phyloP scores from a whole-genome alignment of 192 early-diverging fungal species.

The Kappamyces sp. region DNA sequence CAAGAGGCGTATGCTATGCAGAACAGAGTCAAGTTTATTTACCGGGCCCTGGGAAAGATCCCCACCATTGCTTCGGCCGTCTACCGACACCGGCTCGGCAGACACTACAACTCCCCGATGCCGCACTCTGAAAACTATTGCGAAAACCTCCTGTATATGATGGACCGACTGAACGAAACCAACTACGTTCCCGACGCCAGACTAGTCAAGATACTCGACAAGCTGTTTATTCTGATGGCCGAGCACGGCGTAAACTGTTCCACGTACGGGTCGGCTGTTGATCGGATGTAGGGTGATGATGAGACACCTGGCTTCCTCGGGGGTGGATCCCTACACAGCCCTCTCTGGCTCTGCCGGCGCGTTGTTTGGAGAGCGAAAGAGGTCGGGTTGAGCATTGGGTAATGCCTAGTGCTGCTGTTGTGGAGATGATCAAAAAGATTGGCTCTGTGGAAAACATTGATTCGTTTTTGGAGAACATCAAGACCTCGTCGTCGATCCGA shows the following conservation, averaged over 20 bases:
- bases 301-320: constrained; percentile 55
- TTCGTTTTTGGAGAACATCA: constrained; percentile 55
- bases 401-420: constrained; percentile 34
- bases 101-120: constrained; percentile 42
- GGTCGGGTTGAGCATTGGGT: constrained; percentile 27
- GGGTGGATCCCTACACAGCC: constrained; percentile 56
- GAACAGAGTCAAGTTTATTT: constrained; percentile 13
- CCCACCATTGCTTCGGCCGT: constrained; percentile 56
- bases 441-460: constrained; percentile 51
- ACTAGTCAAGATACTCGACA: constrained; percentile 55
- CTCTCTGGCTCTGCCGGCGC: constrained; percentile 57
- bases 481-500: constrained; percentile 37
- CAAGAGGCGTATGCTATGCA: neutral
- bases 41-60: constrained; percentile 45
- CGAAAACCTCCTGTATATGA: constrained; percentile 66
- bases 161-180: constrained; percentile 54
- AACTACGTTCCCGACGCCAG: constrained; percentile 54
- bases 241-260: constrained; percentile 50
- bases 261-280: constrained; percentile 22
- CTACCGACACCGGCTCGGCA: constrained; percentile 60
- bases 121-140: constrained; percentile 47
- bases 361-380: constrained; percentile 62
- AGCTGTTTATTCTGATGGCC: constrained; percentile 66
- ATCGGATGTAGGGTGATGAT: constrained; percentile 59
- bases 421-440: constrained; percentile 60